Evolutionary conservation across 2,329 filamentous ascomycete species (phyloP).

Genomic region (Calonectria pseudoreteaudii): DNA sequence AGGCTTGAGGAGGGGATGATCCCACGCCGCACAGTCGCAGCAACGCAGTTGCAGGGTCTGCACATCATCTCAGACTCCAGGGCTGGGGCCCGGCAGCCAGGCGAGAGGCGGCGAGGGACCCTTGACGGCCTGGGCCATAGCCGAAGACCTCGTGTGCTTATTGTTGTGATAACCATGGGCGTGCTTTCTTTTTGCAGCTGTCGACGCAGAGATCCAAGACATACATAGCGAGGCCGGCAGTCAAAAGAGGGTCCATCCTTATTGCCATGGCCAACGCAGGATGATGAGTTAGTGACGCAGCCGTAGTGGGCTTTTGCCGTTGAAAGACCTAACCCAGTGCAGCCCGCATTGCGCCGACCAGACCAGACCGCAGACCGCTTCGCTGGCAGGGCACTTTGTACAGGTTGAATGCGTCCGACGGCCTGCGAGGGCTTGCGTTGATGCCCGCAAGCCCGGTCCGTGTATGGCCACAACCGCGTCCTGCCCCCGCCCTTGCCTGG

Average conservation of each 20-base stretch:
- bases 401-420: conserved; percentile 26
- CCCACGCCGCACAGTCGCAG: conserved; percentile 38
- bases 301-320: conserved; percentile 15
- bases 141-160: not conserved
- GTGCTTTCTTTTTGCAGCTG: conserved; percentile 4
- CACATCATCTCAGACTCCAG: conserved; percentile 41
- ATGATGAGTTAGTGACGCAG: conserved; percentile 20
- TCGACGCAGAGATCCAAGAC: not conserved
- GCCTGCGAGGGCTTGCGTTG: conserved; percentile 26
- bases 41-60: conserved; percentile 41
- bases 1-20: conserved; percentile 25
- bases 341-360: conserved; percentile 26
- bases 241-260: conserved; percentile 11
- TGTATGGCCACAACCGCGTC: conserved; percentile 30
- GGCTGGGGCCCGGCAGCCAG: conserved; percentile 25
- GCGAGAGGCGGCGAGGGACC: conserved; percentile 20
- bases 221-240: conserved; percentile 12
- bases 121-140: conserved; percentile 14
- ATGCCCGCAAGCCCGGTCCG: conserved; percentile 27
- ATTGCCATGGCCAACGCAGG: not conserved
- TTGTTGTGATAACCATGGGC: not conserved
- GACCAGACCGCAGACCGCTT: conserved; percentile 29
- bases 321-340: conserved; percentile 29
- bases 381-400: conserved; percentile 28
- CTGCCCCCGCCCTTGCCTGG: conserved; percentile 25